Percentiles rank a stretch among this genome's conserved stretches.
Conservation (phyloP, 1,284 basidiomycete species). For the Clitocybe nebularis region DNA sequence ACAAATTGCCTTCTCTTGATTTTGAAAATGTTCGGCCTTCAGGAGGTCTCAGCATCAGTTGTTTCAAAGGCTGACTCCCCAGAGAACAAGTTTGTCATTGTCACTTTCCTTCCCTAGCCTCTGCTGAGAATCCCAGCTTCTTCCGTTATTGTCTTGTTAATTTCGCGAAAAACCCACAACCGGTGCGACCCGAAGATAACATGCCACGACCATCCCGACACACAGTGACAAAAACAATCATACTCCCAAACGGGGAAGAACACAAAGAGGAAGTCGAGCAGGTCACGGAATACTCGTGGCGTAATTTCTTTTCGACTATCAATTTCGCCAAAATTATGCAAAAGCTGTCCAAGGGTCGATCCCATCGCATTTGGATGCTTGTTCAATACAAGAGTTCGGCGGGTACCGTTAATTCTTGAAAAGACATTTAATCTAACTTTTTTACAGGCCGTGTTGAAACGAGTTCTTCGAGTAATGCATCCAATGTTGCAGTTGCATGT, state of each 20-base stretch:
- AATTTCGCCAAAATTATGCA: conserved; percentile 99
- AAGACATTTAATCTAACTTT: neutral
- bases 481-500: conserved; percentile 93
- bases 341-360: conserved; percentile 92
- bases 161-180: conserved; percentile 61
- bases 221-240: conserved; percentile 48
- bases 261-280: conserved; percentile 87
- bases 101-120: conserved; percentile 5
- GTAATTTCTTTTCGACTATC: conserved; percentile 98
- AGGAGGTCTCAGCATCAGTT: conserved; percentile 84
- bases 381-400: conserved; percentile 99
- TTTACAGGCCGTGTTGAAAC: conserved; percentile 85
- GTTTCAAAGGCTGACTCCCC: conserved; percentile 87
- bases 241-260: conserved; percentile 64
- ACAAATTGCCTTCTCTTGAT: conserved; percentile 94
- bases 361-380: conserved; percentile 93
- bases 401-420: conserved; percentile 24
- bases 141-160: conserved; percentile 89
- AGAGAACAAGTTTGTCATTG: conserved; percentile 69
- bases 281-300: conserved; percentile 93
- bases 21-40: conserved; percentile 96
- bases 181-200: conserved; percentile 50
- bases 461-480: conserved; percentile 91
- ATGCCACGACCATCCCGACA: conserved; percentile 57
- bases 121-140: conserved; percentile 55